Conservation (phyloP, 2,329 filamentous ascomycete species). For the Talaromyces sp. region DNA sequence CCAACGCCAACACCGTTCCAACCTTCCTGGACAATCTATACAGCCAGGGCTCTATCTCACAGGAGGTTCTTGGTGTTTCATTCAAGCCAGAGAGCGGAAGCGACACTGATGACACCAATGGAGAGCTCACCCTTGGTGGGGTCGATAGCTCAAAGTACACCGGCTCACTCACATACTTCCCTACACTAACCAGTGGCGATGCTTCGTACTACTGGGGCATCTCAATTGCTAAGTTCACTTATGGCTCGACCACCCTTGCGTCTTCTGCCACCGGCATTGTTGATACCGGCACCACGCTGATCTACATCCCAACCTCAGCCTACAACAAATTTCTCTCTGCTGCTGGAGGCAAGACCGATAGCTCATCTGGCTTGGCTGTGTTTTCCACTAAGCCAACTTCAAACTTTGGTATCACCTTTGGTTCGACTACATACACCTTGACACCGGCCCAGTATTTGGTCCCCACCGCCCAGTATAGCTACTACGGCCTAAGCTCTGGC, state of each 20-base stretch:
- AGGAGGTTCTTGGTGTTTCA: conserved; percentile 10
- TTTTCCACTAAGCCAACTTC: conserved; percentile 9
- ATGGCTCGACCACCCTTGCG: conserved; percentile 6
- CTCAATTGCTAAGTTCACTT: conserved; percentile 8
- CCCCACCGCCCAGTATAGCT: conserved; percentile 11
- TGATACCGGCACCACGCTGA: conserved; percentile 13
- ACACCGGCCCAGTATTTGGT: conserved; percentile 5
- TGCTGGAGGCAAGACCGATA: conserved; percentile 7
- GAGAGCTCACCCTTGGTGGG: conserved; percentile 10
- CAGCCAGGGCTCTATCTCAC: conserved; percentile 5
- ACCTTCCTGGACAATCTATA: conserved; percentile 14
- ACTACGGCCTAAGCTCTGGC: not conserved
- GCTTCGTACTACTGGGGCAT: conserved; percentile 12
- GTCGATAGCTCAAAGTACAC: conserved; percentile 10
- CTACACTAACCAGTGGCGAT: not conserved
- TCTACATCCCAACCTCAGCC: conserved; percentile 10
- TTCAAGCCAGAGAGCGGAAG: conserved; percentile 8
- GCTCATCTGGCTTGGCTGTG: not conserved
- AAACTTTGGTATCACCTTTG: conserved; percentile 10
- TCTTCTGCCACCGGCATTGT: conserved; percentile 9
- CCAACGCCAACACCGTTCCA: conserved; percentile 9
- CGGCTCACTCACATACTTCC: conserved; percentile 6
- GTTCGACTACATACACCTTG: conserved; percentile 10
- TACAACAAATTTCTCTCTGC: conserved; percentile 11
- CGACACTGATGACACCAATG: conserved; percentile 13